phyloP scores from a whole-genome alignment of 2,329 filamentous ascomycete genomes.

The Hymenoscyphus infarciens region DNA sequence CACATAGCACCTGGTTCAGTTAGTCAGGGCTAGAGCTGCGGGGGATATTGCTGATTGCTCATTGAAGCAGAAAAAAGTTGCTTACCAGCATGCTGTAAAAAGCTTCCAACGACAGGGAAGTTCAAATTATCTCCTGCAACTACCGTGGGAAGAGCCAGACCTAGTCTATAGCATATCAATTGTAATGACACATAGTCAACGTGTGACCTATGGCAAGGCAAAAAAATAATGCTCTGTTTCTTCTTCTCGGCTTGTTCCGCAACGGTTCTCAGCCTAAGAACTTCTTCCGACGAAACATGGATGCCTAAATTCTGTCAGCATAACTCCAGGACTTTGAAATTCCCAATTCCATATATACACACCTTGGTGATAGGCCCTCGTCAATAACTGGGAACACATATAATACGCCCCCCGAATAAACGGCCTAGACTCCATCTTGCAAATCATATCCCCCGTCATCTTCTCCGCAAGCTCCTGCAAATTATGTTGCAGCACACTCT shows the following conservation, averaged over 20 bases:
- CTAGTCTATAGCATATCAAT: constrained; percentile 90
- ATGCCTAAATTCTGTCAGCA: constrained; percentile 50
- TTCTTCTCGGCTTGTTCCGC: constrained; percentile 79
- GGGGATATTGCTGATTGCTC: no score
- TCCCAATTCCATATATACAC: constrained; percentile 15
- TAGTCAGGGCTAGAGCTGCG: no score
- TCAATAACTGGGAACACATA: constrained; percentile 78
- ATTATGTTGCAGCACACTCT: constrained; percentile 64
- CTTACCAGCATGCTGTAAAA: constrained; percentile 82
- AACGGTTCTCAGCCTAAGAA: constrained; percentile 74
- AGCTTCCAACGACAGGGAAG: constrained; percentile 82
- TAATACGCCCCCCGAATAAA: constrained; percentile 96
- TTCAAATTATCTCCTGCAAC: constrained; percentile 97
- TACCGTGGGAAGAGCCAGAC: constrained; percentile 82
- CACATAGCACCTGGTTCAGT: constrained; percentile 71
- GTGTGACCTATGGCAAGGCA: constrained; percentile 92
- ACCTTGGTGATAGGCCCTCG: constrained; percentile 92
- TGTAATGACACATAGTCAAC: constrained; percentile 96
- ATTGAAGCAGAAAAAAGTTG: no score
- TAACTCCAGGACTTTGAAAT: neutral
- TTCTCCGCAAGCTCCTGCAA: constrained; percentile 79
- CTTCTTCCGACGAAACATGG: constrained; percentile 92
- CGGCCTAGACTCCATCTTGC: constrained; percentile 93
- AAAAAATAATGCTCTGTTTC: constrained; percentile 92
- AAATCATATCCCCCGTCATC: constrained; percentile 94